Conservation (phyloP, 75 land plant species). For the Cunninghamia lanceolata region DNA sequence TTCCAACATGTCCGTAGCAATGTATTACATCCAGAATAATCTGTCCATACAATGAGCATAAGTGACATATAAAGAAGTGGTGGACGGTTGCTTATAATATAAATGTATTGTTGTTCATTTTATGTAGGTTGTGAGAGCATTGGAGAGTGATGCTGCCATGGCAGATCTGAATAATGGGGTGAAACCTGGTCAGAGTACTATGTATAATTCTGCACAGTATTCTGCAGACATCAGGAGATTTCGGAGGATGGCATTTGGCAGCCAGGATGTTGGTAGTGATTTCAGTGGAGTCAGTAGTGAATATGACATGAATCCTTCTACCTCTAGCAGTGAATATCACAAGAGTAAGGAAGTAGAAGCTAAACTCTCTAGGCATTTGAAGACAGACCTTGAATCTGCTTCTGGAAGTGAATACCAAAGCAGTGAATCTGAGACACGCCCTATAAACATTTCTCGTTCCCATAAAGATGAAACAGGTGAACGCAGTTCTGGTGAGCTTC, state of each 20-base stretch:
- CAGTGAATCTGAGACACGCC: constrained; percentile 10
- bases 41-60: no score
- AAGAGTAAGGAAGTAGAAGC: constrained; percentile 11
- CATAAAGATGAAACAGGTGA: constrained; percentile 6
- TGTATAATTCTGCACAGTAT: constrained; percentile 38
- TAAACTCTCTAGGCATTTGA: neutral
- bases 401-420: constrained; percentile 2
- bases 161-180: constrained; percentile 69
- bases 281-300: constrained; percentile 46
- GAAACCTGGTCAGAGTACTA: constrained; percentile 64
- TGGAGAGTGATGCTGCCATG: constrained; percentile 50
- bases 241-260: constrained; percentile 62
- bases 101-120: neutral
- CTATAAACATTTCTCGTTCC: neutral
- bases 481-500: constrained; percentile 3
- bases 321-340: constrained; percentile 30
- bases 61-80: no score
- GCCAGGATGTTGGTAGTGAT: constrained; percentile 27
- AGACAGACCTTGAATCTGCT: neutral
- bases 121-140: constrained; percentile 68
- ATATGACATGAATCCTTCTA: constrained; percentile 27
- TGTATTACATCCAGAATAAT: no score
- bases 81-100: neutral
- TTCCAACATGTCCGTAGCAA: no score
- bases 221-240: constrained; percentile 62